Percentiles rank a stretch among this genome's conserved stretches.
Conservation (phyloP, 163 green algal species). For the Scenedesmus sp. region DNA sequence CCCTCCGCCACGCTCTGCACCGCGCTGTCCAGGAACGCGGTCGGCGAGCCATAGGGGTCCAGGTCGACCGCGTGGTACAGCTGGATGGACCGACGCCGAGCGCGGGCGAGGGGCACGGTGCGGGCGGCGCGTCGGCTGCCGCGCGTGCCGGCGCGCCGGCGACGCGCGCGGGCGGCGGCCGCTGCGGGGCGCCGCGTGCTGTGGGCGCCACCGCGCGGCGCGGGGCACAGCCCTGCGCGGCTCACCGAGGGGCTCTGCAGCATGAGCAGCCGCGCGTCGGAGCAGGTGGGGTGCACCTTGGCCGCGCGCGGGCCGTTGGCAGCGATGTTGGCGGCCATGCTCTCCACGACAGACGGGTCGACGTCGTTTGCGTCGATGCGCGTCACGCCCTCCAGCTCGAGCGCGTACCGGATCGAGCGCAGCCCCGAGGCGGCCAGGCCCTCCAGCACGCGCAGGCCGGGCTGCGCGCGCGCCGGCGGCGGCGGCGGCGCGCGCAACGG, state of each 20-base stretch:
- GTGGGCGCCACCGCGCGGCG: background rate
- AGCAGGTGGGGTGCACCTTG: conserved; percentile 68
- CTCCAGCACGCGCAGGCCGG: conserved; percentile 76
- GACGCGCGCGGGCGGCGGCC: background rate
- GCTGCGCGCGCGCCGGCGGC: conserved; percentile 2
- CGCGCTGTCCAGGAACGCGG: conserved; percentile 89
- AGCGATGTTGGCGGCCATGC: conserved; percentile 87
- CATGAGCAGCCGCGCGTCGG: conserved; percentile 88
- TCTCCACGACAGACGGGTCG: conserved; percentile 79
- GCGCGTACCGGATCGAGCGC: conserved; percentile 92
- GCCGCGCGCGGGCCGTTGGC: conserved; percentile 78
- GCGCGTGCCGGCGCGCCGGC: background rate
- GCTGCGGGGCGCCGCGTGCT: background rate
- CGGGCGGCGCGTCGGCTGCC: too few species aligned
- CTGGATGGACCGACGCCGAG: too few species aligned
- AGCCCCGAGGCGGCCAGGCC: conserved; percentile 94
- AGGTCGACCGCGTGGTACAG: conserved; percentile 96
- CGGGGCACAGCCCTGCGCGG: too few species aligned
- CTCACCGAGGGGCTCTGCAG: conserved; percentile 76
- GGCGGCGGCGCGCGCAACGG: background rate
- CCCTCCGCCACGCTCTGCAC: conserved; percentile 94
- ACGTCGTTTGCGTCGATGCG: conserved; percentile 90
- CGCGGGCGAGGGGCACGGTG: too few species aligned
- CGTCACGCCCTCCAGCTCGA: conserved; percentile 76
- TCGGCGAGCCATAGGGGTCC: conserved; percentile 96